phyloP scores from a whole-genome alignment of 2,329 filamentous ascomycete genomes.

The Colletotrichum orbiculare region DNA sequence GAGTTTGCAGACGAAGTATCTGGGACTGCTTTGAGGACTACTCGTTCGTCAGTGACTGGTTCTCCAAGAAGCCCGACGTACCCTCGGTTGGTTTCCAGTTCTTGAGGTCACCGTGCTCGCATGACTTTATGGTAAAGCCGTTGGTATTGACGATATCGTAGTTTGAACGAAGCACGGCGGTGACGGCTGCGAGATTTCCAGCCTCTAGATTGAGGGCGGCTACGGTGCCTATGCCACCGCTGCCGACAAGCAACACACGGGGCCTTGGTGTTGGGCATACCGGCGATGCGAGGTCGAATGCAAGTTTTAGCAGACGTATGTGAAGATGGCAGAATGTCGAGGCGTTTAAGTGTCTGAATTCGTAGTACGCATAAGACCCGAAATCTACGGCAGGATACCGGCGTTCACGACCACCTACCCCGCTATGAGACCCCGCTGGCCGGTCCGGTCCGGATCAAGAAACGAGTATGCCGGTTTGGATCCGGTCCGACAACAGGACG shows the following conservation, averaged over 20 bases:
- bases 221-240: constrained; percentile 67
- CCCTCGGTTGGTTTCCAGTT: constrained; percentile 59
- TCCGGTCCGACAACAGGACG: too few species aligned
- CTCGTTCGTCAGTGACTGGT: not conserved
- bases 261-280: constrained; percentile 40
- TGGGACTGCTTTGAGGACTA: constrained; percentile 38
- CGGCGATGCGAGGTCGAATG: too few species aligned
- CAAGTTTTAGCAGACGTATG: too few species aligned
- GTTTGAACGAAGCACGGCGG: constrained; percentile 67
- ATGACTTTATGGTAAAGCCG: constrained; percentile 66
- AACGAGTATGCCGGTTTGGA: too few species aligned
- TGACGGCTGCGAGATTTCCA: constrained; percentile 62
- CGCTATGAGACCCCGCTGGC: too few species aligned
- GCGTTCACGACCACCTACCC: too few species aligned
- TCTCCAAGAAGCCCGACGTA: too few species aligned
- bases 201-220: constrained; percentile 64
- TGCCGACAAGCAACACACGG: constrained; percentile 64
- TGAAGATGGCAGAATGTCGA: too few species aligned
- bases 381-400: too few species aligned
- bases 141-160: constrained; percentile 56
- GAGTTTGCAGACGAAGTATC: not conserved
- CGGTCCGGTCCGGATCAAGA: too few species aligned
- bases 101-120: constrained; percentile 63
- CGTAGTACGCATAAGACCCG: too few species aligned
- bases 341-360: too few species aligned